Base-by-base conservation (phyloP, 129 eudicot species). In the Artemisia annua region DNA sequence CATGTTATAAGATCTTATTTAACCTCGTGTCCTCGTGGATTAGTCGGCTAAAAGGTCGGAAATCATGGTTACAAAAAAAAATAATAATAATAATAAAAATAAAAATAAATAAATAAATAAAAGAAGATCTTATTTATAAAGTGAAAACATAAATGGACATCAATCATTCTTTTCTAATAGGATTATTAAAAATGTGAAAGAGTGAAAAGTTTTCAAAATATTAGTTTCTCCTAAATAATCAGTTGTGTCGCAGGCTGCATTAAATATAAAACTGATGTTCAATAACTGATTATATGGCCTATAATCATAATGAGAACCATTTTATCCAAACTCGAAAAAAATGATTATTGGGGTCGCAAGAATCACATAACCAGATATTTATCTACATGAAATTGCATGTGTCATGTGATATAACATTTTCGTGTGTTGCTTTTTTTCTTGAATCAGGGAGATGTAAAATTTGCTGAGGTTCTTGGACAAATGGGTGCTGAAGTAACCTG, bases 391-490 rank as follows among this genome's bases (percentile, higher is more conserved):
- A 12, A n/a, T 4, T 51, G 59, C 77, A 26, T 48, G 15, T 11
- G 49, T 28, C 51, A 4, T 54, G 18, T 75, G 35, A 51, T 71
- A 43, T 75, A 14, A 53, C 66, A 16, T 57, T 30, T 15, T 4
- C 46, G 11, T 35, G 44, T 16, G 18, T 56, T 73, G 12, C 32
- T 65, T 58, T 66, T 56, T 2, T 8, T 48, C 7, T 26, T 70
- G n/a, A 73, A 77, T 63, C 48, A 92, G 97, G 98, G 97, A 51
- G 98, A 90, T 58, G 98, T 94, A 19, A 90, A 88, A 77, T 94
- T 94, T 79, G 98, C 98, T 30, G 97, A 94, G 86, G 98, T 94
- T 69, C 98, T 94, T 81, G 98, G 91, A 70, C 86, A 87, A 83
- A 94, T 94, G 98, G 98, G 98, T 60, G 87, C 91, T 46, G 84